phyloP scores from a whole-genome alignment of 2,329 filamentous ascomycete genomes.

The Fusarium falciforme region DNA sequence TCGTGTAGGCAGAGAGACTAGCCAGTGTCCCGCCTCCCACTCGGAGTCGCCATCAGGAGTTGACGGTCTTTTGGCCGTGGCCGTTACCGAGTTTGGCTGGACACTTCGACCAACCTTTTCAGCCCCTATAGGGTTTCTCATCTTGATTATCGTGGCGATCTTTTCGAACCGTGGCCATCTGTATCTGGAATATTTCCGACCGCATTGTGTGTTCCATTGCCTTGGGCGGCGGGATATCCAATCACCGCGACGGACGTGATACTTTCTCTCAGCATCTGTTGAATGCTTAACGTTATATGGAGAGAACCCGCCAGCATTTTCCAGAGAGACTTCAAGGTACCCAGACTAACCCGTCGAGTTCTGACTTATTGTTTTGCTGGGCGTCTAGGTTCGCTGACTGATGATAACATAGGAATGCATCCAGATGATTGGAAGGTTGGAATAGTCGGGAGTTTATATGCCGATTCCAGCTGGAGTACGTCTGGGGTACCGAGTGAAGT shows the following conservation, averaged over 20 bases:
- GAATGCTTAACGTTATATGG: background rate
- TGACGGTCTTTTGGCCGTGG: background rate
- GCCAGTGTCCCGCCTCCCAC: background rate
- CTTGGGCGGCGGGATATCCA: background rate
- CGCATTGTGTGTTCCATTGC: background rate
- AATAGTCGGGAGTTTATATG: background rate
- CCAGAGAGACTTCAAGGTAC: background rate
- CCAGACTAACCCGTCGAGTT: background rate
- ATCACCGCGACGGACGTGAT: background rate
- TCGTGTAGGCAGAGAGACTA: conserved; percentile 15
- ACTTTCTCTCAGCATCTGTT: background rate
- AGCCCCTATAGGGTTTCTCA: background rate
- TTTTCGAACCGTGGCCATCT: background rate
- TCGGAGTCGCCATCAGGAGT: background rate
- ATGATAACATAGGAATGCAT: background rate
- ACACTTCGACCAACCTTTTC: background rate
- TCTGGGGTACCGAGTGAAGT: background rate
- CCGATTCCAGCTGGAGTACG: background rate
- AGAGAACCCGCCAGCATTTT: background rate
- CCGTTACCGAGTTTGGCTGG: background rate
- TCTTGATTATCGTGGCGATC: background rate
- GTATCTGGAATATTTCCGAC: background rate
- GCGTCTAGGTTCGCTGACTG: background rate
- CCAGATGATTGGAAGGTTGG: background rate
- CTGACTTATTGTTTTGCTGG: background rate